Conservation (phyloP, 169 alveolate species). For the Plasmodium blacklocki region DNA sequence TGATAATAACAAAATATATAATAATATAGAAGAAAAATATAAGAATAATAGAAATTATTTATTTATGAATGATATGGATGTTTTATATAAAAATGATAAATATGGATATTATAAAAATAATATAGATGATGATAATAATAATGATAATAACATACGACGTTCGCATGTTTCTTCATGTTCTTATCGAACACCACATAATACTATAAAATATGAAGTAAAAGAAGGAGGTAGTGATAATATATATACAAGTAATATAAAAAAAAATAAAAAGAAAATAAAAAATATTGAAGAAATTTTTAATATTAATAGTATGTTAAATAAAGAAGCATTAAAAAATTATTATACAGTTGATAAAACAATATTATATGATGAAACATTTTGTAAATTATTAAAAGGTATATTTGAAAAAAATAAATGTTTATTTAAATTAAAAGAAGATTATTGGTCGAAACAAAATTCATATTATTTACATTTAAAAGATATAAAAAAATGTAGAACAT, state of each 20-base stretch:
- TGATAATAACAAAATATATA: neutral
- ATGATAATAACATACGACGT: neutral
- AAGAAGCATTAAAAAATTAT: conserved; percentile 48
- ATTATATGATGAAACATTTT: conserved; percentile 9
- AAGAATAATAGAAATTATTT: too few relatives aligned
- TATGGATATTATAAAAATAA: too few relatives aligned
- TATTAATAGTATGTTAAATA: conserved; percentile 20
- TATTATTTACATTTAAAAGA: conserved; percentile 52
- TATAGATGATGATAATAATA: too few relatives aligned
- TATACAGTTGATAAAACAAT: conserved; percentile 30
- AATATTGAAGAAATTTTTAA: conserved; percentile 27
- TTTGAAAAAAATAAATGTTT: conserved; percentile 31
- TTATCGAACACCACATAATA: too few relatives aligned
- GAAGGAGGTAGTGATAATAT: neutral
- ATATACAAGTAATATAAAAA: neutral
- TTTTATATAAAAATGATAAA: neutral
- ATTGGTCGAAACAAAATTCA: conserved; percentile 11
- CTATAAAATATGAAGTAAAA: too few relatives aligned
- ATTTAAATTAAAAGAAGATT: conserved; percentile 39
- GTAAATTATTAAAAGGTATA: conserved; percentile 3
- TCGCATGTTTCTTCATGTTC: neutral
- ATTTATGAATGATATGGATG: neutral
- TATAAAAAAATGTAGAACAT: conserved; percentile 29
- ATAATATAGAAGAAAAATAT: too few relatives aligned
- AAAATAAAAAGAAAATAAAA: neutral